Conservation (phyloP, 371 early-diverging fungal species). For the Furculomyces boomerangus region DNA sequence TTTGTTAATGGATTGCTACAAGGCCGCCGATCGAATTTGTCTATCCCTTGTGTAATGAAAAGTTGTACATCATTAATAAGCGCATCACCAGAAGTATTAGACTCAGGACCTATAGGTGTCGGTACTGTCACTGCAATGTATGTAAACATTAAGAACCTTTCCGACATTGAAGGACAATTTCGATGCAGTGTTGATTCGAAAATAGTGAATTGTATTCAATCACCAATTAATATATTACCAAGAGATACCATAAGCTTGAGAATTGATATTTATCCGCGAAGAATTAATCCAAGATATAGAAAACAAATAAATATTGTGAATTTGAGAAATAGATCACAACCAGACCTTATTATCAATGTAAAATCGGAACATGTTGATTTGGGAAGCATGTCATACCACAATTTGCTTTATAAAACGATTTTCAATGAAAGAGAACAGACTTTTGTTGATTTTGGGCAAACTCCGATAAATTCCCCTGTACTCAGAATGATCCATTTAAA, state of each 20-base stretch:
- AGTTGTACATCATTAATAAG: conserved; percentile 88
- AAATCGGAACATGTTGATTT: conserved; percentile 87
- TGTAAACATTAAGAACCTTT: conserved; percentile 62
- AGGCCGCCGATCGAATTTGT: conserved; percentile 35
- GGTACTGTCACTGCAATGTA: conserved; percentile 77
- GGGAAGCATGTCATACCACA: conserved; percentile 89
- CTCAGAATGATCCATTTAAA: conserved; percentile 68
- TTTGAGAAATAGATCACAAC: conserved; percentile 63
- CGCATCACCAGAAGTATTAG: conserved; percentile 56
- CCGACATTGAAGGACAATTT: conserved; percentile 72
- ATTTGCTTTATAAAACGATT: conserved; percentile 85
- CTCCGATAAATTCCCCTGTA: conserved; percentile 61
- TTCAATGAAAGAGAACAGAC: conserved; percentile 68
- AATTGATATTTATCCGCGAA: conserved; percentile 91
- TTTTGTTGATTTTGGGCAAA: conserved; percentile 83
- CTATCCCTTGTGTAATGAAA: conserved; percentile 76
- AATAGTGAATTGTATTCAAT: conserved; percentile 63
- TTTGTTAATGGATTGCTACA: conserved; percentile 3
- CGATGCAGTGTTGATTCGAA: conserved; percentile 79
- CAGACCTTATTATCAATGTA: conserved; percentile 76
- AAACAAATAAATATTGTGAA: conserved; percentile 91
- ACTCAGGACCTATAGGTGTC: conserved; percentile 92
- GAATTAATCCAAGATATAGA: conserved; percentile 90
- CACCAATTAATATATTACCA: conserved; percentile 68
- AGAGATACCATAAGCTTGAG: conserved; percentile 64